Evolutionary conservation across 2,329 filamentous ascomycete genomes (phyloP).

Genomic region (Exophiala calicioides): DNA sequence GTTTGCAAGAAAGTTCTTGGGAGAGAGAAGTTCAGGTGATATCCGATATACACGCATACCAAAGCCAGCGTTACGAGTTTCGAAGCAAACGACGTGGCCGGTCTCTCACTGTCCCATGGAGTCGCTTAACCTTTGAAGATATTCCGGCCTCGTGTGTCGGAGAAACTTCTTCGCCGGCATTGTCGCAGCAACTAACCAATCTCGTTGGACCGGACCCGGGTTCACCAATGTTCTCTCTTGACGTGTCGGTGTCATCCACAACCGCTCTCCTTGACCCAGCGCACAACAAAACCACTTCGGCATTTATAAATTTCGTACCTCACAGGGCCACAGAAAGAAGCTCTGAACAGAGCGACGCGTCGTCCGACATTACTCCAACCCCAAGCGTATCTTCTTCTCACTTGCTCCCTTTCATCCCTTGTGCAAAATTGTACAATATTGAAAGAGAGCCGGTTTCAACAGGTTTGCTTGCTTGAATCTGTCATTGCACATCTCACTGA

Average conservation of each 20-base stretch:
- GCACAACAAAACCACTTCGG: not conserved
- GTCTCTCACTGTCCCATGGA: conserved; percentile 10
- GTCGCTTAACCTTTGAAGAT: not conserved
- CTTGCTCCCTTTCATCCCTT: not conserved
- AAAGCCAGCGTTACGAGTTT: not conserved
- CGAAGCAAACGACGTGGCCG: not conserved
- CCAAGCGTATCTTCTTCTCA: not conserved
- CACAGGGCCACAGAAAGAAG: not conserved
- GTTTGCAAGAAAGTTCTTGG: conserved; percentile 17
- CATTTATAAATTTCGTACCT: not conserved
- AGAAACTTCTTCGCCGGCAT: not conserved
- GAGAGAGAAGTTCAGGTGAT: conserved; percentile 6
- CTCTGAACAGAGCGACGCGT: not conserved
- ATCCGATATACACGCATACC: too few relatives aligned
- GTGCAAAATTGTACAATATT: not conserved
- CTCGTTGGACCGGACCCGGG: conserved; percentile 9
- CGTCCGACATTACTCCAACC: not conserved
- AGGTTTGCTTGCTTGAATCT: not conserved
- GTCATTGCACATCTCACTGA: not conserved
- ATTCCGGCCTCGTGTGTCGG: too few relatives aligned
- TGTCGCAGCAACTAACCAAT: not conserved
- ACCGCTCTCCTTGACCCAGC: conserved; percentile 15
- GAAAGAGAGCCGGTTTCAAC: too few relatives aligned
- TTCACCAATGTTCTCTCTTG: conserved; percentile 1
- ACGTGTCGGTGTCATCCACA: conserved; percentile 8